Percentiles rank a stretch among this genome's conserved stretches.
Evolutionary conservation across 345 rosid genomes (phyloP).

Genomic region (Brassica juncea): DNA sequence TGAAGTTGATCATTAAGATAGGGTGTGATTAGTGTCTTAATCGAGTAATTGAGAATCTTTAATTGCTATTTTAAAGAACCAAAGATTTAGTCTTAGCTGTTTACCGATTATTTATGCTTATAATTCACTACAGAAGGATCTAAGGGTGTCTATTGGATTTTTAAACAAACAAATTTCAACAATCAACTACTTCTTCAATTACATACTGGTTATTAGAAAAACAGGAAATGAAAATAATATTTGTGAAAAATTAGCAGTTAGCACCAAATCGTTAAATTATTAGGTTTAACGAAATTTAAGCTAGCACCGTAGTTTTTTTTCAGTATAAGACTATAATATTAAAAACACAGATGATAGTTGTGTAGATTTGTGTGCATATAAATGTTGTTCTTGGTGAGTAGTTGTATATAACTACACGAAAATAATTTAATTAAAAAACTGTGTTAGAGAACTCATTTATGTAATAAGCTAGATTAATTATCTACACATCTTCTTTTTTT

Average conservation of each 20-base stretch:
- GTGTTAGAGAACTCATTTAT: neutral
- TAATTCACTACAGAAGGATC: conserved; percentile 17
- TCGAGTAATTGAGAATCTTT: conserved; percentile 49
- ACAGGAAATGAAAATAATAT: neutral
- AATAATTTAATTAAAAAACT: neutral
- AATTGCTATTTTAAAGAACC: conserved; percentile 27
- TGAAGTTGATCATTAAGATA: conserved; percentile 33
- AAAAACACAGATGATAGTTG: neutral
- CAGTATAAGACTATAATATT: too few relatives aligned
- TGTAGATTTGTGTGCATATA: neutral
- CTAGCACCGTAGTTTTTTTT: neutral
- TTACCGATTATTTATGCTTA: conserved; percentile 44
- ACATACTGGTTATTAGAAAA: neutral
- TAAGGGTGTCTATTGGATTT: conserved; percentile 20
- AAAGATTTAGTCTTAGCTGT: conserved; percentile 47
- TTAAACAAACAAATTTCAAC: conserved; percentile 13
- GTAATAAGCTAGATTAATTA: neutral
- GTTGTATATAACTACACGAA: neutral
- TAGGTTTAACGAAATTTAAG: neutral
- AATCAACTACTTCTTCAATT: neutral
- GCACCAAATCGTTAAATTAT: neutral
- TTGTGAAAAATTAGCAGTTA: neutral
- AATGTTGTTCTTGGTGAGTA: neutral
- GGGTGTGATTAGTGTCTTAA: conserved; percentile 36
- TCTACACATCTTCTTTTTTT: neutral